Evolutionary conservation across 2,329 filamentous ascomycete species (phyloP), one percentile per base, ranked within the genome.

Genomic region (Thelonectria blattea): DNA sequence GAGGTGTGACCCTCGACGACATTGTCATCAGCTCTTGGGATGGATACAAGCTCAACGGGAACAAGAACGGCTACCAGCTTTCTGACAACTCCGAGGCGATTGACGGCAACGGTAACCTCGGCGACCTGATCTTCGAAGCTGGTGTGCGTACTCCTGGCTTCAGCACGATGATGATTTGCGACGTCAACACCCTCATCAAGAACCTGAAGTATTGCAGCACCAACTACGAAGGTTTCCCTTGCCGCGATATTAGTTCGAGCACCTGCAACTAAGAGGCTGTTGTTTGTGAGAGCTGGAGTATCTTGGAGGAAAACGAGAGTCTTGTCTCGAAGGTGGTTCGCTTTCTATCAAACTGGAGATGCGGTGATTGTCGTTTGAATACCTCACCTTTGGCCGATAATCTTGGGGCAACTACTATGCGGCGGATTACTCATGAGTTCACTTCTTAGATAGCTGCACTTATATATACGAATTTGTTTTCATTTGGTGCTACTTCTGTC

Each of bases 1-100:
- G 52, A 11, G 52, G 52, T 6, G 52, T 55, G 15, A 47, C 45
- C 3, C 52, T 55, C 17, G 52, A 55, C 17, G 52, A 55, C 12
- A 41, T 55, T 10, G 52, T 55, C n/a, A 49, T 55, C 32, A 55
- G 52, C 52, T 41, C 52, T 12, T 55, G 52, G 52, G 45, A 55
- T 17, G 45, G 32, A 17, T 55, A 55, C 52, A 48, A 55, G 34
- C 45, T 49, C 18, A 55, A 55, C 17, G 52, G 52, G 15, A 42
- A 55, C 34, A 48, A 49, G 34, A 55, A 55, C 14, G 52, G 52
- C 15, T 55, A 55, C 34, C 52, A 49, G 34, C 9, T 55, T 3
- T 18, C 45, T 1, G 52, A 49, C 4, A 49, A 20, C 24, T 55
- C 45, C 6, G 32, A 55, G 32, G 32, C 52, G 10, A 32, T 55